A percentile compares a stretch with the other conserved stretches of the same genome.
Evolutionary conservation across 352 stramenopile species (phyloP).

Genomic region (Pythium phragmiticola): DNA sequence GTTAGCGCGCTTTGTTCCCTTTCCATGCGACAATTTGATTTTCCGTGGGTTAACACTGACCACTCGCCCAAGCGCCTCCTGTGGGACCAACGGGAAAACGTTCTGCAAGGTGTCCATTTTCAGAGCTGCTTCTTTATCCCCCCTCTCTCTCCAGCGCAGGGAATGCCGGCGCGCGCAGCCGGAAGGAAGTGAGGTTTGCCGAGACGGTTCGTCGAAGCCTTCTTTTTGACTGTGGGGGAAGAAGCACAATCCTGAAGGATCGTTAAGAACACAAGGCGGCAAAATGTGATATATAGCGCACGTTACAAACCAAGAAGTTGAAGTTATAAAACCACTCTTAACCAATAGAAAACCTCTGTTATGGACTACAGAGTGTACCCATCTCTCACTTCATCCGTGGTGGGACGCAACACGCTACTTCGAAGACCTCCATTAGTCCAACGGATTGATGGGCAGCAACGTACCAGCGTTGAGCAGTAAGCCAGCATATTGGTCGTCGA

Average conservation of each 20-base stretch:
- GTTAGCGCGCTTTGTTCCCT: not conserved
- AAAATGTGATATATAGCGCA: too few relatives aligned
- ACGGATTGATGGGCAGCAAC: conserved; percentile 30
- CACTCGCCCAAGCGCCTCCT: conserved; percentile 33
- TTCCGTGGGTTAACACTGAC: conserved; percentile 17
- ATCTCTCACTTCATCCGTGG: not conserved
- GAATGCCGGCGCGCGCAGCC: not conserved
- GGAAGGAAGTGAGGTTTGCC: conserved; percentile 4
- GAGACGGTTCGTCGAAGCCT: not conserved
- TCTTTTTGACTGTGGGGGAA: too few relatives aligned
- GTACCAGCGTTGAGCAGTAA: conserved; percentile 8
- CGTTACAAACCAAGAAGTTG: conserved; percentile 2
- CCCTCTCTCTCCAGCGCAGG: not conserved
- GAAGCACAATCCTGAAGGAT: too few relatives aligned
- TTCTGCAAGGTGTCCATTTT: conserved; percentile 33
- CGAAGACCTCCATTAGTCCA: conserved; percentile 13
- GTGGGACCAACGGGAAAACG: conserved; percentile 35
- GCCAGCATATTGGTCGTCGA: conserved; percentile 33
- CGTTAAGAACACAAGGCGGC: conserved; percentile 5
- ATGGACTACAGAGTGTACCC: conserved; percentile 17
- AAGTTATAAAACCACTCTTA: conserved; percentile 14
- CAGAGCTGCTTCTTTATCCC: not conserved
- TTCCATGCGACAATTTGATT: conserved; percentile 15
- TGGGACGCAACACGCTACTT: not conserved
- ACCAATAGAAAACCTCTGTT: conserved; percentile 3